A percentile compares a stretch with the other conserved stretches of the same genome.
Evolutionary conservation across 2,329 filamentous ascomycete genomes (phyloP).

Genomic region (Aphanoascus verrucosus): DNA sequence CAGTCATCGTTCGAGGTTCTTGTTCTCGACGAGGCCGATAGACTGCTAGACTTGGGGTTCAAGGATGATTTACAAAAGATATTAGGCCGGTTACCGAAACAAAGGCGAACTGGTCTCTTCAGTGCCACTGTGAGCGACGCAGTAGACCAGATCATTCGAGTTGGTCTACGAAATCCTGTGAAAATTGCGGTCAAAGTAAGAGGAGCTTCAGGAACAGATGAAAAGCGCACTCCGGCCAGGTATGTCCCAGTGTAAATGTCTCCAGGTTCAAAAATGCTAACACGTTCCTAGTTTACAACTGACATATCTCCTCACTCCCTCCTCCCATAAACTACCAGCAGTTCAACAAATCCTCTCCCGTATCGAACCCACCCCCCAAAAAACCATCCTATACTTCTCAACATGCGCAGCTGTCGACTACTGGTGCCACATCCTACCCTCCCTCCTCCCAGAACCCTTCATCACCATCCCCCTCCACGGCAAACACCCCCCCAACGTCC

Average conservation of each 20-base stretch:
- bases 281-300: conserved; percentile 57
- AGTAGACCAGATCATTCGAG: conserved; percentile 81
- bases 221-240: conserved; percentile 77
- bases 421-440: conserved; percentile 68
- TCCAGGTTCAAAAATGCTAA: background rate
- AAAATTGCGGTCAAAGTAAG: conserved; percentile 92
- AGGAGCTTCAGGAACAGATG: conserved; percentile 59
- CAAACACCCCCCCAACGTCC: conserved; percentile 78
- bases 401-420: conserved; percentile 95
- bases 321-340: conserved; percentile 69
- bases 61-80: conserved; percentile 84
- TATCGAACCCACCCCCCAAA: conserved; percentile 64
- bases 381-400: conserved; percentile 82
- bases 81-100: conserved; percentile 73
- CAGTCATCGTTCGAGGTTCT: conserved; percentile 85
- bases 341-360: conserved; percentile 59
- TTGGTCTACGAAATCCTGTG: conserved; percentile 86
- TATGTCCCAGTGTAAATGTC: conserved; percentile 17
- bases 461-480: conserved; percentile 74
- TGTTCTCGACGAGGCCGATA: conserved; percentile 88
- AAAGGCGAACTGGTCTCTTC: conserved; percentile 84
- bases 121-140: conserved; percentile 94
- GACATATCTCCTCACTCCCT: conserved; percentile 65
- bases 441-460: conserved; percentile 57
- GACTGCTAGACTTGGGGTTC: conserved; percentile 85